Percentiles rank a stretch among this genome's conserved stretches.
Conservation (phyloP, 495 filamentous ascomycete species). For the Jackrogersella minutella region DNA sequence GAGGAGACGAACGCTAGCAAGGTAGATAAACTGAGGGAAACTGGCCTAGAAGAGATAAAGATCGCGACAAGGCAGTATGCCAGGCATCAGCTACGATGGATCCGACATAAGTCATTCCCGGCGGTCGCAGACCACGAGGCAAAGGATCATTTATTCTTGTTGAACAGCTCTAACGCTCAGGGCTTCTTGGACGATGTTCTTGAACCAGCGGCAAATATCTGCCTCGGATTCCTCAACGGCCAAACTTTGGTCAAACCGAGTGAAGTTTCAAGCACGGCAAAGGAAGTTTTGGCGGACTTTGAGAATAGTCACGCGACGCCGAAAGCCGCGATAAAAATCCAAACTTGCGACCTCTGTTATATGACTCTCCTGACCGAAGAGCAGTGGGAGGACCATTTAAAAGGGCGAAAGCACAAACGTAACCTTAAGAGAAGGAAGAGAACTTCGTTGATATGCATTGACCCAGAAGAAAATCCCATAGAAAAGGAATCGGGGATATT, state of each 20-base stretch:
- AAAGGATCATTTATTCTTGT: constrained; percentile 68
- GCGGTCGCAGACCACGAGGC: constrained; percentile 63
- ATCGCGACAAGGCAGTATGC: constrained; percentile 88
- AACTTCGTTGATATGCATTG: constrained; percentile 40
- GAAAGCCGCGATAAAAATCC: constrained; percentile 59
- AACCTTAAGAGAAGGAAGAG: constrained; percentile 40
- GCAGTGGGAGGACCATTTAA: constrained; percentile 79
- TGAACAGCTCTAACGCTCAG: constrained; percentile 73
- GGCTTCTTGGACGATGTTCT: constrained; percentile 68
- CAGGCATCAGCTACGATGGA: constrained; percentile 83
- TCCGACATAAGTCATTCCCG: constrained; percentile 78
- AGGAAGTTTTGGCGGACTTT: constrained; percentile 61
- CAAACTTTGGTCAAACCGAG: constrained; percentile 66
- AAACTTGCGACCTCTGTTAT: constrained; percentile 74
- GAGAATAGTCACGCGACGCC: constrained; percentile 57
- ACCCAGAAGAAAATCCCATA: background rate
- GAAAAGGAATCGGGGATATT: background rate
- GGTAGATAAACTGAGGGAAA: constrained; percentile 49
- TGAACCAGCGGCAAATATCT: constrained; percentile 67
- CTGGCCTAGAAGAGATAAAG: constrained; percentile 65
- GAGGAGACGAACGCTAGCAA: constrained; percentile 44
- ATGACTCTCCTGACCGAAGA: constrained; percentile 72
- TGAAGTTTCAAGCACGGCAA: constrained; percentile 67
- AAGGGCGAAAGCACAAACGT: constrained; percentile 66
- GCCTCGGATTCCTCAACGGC: constrained; percentile 64